phyloP scores from a whole-genome alignment of 2,329 filamentous ascomycete species.

The Colletotrichum tropicicola region DNA sequence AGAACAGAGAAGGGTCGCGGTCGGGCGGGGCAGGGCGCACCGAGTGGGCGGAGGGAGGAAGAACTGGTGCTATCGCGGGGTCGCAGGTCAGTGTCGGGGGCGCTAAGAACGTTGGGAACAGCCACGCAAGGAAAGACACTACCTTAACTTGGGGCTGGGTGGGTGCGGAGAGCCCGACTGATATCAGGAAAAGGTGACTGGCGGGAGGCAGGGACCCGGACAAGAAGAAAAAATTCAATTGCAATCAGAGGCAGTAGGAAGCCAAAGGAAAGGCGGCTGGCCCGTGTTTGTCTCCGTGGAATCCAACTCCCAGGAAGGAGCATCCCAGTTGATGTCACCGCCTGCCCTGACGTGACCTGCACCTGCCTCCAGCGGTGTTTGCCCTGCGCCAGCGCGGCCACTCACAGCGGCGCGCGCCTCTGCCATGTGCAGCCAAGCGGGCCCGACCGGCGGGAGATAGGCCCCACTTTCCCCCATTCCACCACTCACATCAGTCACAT shows the following conservation, averaged over 20 bases:
- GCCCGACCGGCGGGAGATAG: background rate
- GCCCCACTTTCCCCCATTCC: background rate
- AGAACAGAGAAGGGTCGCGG: background rate
- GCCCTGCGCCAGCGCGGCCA: background rate
- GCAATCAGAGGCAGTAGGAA: too few species aligned
- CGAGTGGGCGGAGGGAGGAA: background rate
- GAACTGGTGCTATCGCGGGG: constrained; percentile 5
- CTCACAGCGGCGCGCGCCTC: too few species aligned
- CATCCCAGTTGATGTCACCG: constrained; percentile 23
- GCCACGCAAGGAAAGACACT: background rate
- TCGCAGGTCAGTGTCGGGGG: background rate
- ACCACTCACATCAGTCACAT: background rate
- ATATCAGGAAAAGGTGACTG: background rate
- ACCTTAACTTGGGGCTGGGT: background rate
- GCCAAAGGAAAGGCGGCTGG: too few species aligned
- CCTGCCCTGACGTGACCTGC: background rate
- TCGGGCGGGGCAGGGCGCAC: background rate
- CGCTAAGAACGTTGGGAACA: background rate
- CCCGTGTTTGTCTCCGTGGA: background rate
- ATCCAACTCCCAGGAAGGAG: constrained; percentile 1
- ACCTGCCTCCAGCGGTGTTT: too few species aligned
- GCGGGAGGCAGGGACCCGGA: background rate
- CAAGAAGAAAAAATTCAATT: background rate
- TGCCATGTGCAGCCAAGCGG: too few species aligned
- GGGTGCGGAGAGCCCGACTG: background rate